Conservation (phyloP, 1,284 basidiomycete species). For the Moesziomyces parantarcticus region DNA sequence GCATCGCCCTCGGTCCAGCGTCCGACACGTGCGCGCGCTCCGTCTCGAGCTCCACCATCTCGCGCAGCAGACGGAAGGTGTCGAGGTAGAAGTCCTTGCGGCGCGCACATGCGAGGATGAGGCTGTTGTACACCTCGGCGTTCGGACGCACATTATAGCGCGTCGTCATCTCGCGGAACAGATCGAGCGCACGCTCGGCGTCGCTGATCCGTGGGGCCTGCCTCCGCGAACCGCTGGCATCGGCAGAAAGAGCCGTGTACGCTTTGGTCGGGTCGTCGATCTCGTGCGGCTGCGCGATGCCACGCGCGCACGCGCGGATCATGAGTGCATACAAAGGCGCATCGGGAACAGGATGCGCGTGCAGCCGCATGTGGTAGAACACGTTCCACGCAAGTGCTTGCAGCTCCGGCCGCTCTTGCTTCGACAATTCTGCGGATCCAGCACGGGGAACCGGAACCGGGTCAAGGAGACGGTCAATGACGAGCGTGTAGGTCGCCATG, state of each 20-base stretch:
- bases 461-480: slow-evolving; percentile 50
- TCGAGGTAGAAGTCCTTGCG: slow-evolving; percentile 60
- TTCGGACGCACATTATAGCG: slow-evolving; percentile 76
- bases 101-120: slow-evolving; percentile 79
- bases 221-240: background rate
- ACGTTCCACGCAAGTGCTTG: slow-evolving; percentile 77
- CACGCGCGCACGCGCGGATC: slow-evolving; percentile 84
- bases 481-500: slow-evolving; percentile 61
- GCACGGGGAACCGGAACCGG: background rate
- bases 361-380: slow-evolving; percentile 94
- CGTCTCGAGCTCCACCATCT: slow-evolving; percentile 77
- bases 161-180: slow-evolving; percentile 89
- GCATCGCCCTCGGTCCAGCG: background rate
- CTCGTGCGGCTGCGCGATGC: slow-evolving; percentile 69
- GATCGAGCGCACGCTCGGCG: slow-evolving; percentile 88
- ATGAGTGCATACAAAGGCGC: slow-evolving; percentile 81
- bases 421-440: background rate
- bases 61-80: slow-evolving; percentile 71
- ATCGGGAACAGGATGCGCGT: slow-evolving; percentile 85
- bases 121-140: slow-evolving; percentile 79
- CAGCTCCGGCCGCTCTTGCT: slow-evolving; percentile 35
- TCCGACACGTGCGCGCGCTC: slow-evolving; percentile 81
- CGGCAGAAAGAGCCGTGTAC: background rate
- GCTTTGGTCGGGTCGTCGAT: slow-evolving; percentile 25
- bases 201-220: slow-evolving; percentile 71